phyloP scores from a whole-genome alignment of 495 filamentous ascomycete species.

The Amphirosellinia nigrospora region DNA sequence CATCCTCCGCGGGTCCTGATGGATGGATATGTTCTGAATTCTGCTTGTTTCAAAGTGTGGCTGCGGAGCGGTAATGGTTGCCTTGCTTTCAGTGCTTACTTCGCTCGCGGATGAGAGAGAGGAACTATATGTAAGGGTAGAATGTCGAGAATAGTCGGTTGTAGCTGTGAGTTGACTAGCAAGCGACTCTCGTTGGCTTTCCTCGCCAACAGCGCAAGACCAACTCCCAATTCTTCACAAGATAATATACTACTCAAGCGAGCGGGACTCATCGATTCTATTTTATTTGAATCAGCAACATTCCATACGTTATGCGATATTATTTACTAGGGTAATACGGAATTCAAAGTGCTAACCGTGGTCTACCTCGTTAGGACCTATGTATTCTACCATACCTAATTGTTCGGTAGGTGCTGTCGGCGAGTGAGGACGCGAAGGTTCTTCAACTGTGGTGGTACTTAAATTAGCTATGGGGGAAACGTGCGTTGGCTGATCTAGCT shows the following conservation, averaged over 20 bases:
- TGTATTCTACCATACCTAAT: not conserved
- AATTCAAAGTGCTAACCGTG: constrained; percentile 11
- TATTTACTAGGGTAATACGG: not conserved
- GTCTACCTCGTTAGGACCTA: not conserved
- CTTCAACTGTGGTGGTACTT: not conserved
- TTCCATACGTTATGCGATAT: not conserved
- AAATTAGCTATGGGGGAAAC: not conserved
- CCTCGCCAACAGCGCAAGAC: not conserved
- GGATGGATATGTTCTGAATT: not conserved
- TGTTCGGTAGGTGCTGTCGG: not conserved
- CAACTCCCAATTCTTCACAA: not conserved
- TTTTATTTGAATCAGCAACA: constrained; percentile 1
- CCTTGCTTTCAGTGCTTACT: constrained; percentile 8
- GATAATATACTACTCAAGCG: not conserved
- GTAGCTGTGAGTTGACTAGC: constrained; percentile 22
- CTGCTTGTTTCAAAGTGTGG: not conserved
- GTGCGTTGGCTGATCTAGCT: not conserved
- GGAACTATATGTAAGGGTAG: constrained; percentile 8
- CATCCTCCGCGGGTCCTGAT: not conserved
- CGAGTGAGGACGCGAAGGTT: not conserved
- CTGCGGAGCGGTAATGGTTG: not conserved
- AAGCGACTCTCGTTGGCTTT: constrained; percentile 14
- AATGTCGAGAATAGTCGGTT: constrained; percentile 14
- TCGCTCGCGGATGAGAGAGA: constrained; percentile 12
- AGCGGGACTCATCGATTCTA: not conserved